phyloP scores from a whole-genome alignment of 169 alveolate species.

The Plasmodium knowlesi region DNA sequence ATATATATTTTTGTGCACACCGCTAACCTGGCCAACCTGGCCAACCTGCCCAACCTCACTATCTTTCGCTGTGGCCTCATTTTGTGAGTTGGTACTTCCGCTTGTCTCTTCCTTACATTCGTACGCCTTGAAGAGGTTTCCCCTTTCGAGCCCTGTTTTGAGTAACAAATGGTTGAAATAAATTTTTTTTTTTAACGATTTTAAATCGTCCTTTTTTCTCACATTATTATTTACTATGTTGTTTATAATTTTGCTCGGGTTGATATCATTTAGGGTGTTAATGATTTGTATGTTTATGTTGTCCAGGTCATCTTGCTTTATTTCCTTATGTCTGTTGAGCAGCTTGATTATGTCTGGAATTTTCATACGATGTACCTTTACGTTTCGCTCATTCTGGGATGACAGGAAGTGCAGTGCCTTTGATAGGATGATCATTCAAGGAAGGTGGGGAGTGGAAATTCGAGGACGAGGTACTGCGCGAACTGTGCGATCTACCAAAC shows the following conservation, averaged over 20 bases:
- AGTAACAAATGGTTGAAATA: constrained; percentile 56
- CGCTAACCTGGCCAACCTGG: background rate
- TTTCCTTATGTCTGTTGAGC: constrained; percentile 20
- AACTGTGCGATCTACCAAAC: background rate
- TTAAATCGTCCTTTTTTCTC: constrained; percentile 38
- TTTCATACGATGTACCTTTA: constrained; percentile 48
- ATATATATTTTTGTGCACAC: background rate
- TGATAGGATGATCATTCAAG: constrained; percentile 34
- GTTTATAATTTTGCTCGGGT: constrained; percentile 62
- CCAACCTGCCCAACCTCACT: background rate
- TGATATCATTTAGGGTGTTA: constrained; percentile 45
- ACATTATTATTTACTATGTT: constrained; percentile 38
- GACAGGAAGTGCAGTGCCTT: constrained; percentile 10
- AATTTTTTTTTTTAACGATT: constrained; percentile 63
- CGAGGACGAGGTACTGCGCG: background rate
- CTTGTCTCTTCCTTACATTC: constrained; percentile 20
- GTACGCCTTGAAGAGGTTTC: constrained; percentile 11
- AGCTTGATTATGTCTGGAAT: constrained; percentile 42
- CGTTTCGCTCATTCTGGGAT: constrained; percentile 32
- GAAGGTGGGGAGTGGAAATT: background rate
- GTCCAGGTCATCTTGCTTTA: constrained; percentile 49
- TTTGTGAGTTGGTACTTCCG: background rate
- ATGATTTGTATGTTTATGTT: constrained; percentile 69
- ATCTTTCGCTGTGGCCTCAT: background rate
- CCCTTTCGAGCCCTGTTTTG: constrained; percentile 4